phyloP scores from a whole-genome alignment of 495 filamentous ascomycete genomes.

The Aspergillus ellipticus region DNA sequence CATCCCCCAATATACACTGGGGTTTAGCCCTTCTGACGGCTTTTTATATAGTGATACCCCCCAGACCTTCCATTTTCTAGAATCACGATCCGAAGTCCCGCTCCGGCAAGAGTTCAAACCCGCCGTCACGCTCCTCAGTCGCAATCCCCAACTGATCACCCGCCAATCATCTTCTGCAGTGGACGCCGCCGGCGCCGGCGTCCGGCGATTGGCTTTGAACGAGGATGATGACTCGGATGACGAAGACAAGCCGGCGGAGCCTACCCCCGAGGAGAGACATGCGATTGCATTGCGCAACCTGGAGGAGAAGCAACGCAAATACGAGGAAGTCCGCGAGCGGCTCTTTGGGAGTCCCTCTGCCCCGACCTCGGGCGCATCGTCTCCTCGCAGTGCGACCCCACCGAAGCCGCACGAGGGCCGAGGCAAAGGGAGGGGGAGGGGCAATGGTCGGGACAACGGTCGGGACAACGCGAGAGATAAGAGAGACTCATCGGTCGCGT shows the following conservation, averaged over 20 bases:
- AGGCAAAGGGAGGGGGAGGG: conserved; percentile 38
- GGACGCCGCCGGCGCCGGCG: conserved; percentile 53
- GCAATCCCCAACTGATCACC: conserved; percentile 60
- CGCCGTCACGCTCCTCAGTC: conserved; percentile 74
- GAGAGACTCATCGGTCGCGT: conserved; percentile 45
- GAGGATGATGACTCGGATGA: conserved; percentile 67
- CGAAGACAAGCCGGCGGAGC: conserved; percentile 51
- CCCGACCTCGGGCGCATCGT: conserved; percentile 47
- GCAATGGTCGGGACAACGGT: conserved; percentile 34
- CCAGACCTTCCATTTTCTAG: conserved; percentile 69
- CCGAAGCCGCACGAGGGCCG: conserved; percentile 46
- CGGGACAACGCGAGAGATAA: conserved; percentile 39
- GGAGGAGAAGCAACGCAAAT: conserved; percentile 85
- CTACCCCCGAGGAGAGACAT: conserved; percentile 67
- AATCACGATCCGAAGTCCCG: conserved; percentile 61
- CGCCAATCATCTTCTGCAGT: conserved; percentile 28
- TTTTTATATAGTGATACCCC: conserved; percentile 49
- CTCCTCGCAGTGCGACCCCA: conserved; percentile 60
- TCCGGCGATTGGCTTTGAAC: conserved; percentile 50
- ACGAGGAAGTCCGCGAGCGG: conserved; percentile 78
- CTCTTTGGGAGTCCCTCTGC: conserved; percentile 67
- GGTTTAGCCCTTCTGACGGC: background rate
- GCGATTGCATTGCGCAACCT: conserved; percentile 68
- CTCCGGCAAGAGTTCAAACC: conserved; percentile 81
- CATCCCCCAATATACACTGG: background rate